A percentile compares a stretch with the other conserved stretches of the same genome.
Evolutionary conservation across 78 protist genomes (phyloP).

Genomic region (Dictyostelium firmibasis): DNA sequence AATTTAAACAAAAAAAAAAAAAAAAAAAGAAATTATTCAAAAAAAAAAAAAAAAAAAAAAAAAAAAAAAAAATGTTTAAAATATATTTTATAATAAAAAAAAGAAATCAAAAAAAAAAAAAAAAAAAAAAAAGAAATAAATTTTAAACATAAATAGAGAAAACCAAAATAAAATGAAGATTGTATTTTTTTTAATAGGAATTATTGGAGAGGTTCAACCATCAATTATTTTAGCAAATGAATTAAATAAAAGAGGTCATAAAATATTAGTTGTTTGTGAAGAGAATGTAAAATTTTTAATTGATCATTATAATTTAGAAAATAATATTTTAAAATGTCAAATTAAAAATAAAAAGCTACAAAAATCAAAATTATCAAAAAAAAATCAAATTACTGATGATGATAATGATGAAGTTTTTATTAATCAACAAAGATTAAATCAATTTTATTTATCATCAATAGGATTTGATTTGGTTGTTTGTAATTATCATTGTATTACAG

Average conservation of each 20-base stretch:
- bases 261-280: background rate
- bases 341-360: background rate
- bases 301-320: background rate
- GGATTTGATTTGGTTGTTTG: conserved; percentile 17
- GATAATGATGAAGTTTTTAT: background rate
- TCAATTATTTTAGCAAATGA: background rate
- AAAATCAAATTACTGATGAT: background rate
- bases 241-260: background rate
- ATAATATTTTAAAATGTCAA: background rate
- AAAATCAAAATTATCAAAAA: background rate
- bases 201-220: background rate
- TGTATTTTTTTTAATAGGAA: background rate
- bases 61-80: no score
- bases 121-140: no score
- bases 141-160: background rate
- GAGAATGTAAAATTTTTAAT: background rate
- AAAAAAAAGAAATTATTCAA: no score
- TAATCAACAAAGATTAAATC: background rate
- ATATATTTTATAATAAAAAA: no score
- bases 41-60: no score
- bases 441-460: background rate
- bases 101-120: no score
- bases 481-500: background rate
- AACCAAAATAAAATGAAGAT: background rate
- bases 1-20: no score